A percentile compares a stretch with the other conserved stretches of the same genome.
Conservation (phyloP, 306 rosid genomes). For the Phaseolus lunatus region DNA sequence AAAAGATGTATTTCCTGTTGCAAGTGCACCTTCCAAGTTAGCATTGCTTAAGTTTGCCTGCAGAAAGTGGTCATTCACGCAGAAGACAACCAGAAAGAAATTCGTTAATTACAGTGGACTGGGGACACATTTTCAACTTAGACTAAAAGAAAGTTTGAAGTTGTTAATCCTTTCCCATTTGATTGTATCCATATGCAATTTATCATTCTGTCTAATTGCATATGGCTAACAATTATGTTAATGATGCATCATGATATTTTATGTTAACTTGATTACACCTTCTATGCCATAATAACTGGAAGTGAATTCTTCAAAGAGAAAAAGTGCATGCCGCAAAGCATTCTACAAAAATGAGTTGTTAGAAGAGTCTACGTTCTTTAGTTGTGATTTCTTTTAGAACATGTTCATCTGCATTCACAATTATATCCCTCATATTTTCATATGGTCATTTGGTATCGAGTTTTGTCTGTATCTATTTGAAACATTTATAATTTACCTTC, state of each 20-base stretch:
- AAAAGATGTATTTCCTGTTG: conserved; percentile 91
- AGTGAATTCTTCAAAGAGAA: conserved; percentile 8
- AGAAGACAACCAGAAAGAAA: conserved; percentile 24
- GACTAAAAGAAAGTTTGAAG: conserved; percentile 12
- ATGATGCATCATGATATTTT: neutral
- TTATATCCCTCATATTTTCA: too few relatives aligned
- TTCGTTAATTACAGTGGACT: neutral
- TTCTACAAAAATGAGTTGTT: neutral
- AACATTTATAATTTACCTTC: conserved; percentile 3
- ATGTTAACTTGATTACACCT: conserved; percentile 5
- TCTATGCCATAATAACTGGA: conserved; percentile 19
- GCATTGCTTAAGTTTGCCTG: conserved; percentile 93
- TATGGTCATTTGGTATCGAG: conserved; percentile 3
- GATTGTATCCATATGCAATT: conserved; percentile 18
- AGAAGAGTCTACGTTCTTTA: conserved; percentile 10
- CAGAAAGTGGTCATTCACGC: conserved; percentile 38
- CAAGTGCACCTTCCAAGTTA: conserved; percentile 94
- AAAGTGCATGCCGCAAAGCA: neutral
- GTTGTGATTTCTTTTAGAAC: conserved; percentile 11
- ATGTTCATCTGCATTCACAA: conserved; percentile 2
- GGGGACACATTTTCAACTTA: conserved; percentile 1
- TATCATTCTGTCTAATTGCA: neutral
- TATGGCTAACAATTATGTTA: conserved; percentile 1
- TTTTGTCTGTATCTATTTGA: neutral
- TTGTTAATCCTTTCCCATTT: conserved; percentile 18